These are phyloP conservation scores for Oehlia diaphana DNA, from an alignment of 192 early-diverging fungal species.

Conservation along the genomic window DNA sequence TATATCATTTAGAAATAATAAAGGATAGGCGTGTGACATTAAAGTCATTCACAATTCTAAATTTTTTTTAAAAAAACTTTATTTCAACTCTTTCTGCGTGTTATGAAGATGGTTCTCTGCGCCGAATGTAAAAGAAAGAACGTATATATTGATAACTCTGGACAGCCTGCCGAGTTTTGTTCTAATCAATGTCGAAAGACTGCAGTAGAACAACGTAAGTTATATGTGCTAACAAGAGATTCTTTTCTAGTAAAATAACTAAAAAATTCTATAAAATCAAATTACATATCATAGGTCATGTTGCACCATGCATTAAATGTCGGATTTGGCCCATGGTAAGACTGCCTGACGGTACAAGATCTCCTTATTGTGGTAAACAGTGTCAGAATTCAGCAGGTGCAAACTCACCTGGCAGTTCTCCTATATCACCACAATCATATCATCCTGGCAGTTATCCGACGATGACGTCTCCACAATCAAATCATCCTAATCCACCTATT, in stretches of 20 bases:
- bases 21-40: no score
- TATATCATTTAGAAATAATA: no score
- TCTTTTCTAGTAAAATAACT: no score
- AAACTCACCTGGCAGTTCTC: neutral
- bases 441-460: neutral
- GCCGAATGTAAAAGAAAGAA: conserved; percentile 9
- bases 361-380: conserved; percentile 3
- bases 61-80: no score
- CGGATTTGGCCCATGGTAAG: neutral
- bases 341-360: neutral
- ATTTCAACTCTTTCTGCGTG: neutral
- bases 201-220: conserved; percentile 2
- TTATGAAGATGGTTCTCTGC: neutral
- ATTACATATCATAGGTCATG: conserved; percentile 1
- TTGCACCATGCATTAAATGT: conserved; percentile 4
- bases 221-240: neutral
- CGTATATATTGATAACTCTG: neutral
- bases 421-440: neutral
- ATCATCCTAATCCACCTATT: neutral
- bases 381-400: neutral
- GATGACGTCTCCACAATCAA: neutral
- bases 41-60: no score
- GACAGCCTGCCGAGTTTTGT: neutral
- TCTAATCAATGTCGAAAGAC: conserved; percentile 3
- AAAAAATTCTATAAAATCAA: neutral